phyloP scores from a whole-genome alignment of 306 rosid species.

The Erythrophleum fordii region DNA sequence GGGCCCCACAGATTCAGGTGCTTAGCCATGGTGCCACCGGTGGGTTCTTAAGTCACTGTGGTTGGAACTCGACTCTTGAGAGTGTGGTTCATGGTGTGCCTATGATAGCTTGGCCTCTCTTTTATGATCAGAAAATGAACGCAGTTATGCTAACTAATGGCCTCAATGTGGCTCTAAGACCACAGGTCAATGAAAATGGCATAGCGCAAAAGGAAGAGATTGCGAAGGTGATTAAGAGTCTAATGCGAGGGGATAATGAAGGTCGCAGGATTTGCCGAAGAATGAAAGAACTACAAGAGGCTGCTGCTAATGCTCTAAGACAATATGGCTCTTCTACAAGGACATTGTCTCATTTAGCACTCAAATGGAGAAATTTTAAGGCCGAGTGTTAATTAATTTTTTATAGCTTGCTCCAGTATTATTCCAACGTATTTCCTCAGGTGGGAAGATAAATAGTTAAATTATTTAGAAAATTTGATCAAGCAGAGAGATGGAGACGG shows the following conservation, averaged over 20 bases:
- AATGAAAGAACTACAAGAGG: background rate
- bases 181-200: slow-evolving; percentile 5
- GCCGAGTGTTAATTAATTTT: too few relatives aligned
- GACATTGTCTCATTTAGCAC: slow-evolving; percentile 22
- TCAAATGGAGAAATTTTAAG: background rate
- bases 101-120: slow-evolving; percentile 12
- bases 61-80: background rate
- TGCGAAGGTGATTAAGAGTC: background rate
- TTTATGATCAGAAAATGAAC: slow-evolving; percentile 14
- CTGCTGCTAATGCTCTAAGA: background rate
- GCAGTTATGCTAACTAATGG: background rate
- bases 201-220: background rate
- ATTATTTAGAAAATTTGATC: too few relatives aligned
- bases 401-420: too few relatives aligned
- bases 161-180: slow-evolving; percentile 22
- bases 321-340: background rate
- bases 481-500: too few relatives aligned
- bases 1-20: background rate
- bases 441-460: too few relatives aligned
- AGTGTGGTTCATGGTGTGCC: background rate
- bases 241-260: slow-evolving; percentile 24
- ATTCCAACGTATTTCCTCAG: too few relatives aligned
- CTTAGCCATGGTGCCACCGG: background rate
- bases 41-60: background rate
- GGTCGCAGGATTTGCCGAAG: background rate